phyloP scores from a whole-genome alignment of 2,329 filamentous ascomycete genomes.

The Pestalotiopsis sp. region DNA sequence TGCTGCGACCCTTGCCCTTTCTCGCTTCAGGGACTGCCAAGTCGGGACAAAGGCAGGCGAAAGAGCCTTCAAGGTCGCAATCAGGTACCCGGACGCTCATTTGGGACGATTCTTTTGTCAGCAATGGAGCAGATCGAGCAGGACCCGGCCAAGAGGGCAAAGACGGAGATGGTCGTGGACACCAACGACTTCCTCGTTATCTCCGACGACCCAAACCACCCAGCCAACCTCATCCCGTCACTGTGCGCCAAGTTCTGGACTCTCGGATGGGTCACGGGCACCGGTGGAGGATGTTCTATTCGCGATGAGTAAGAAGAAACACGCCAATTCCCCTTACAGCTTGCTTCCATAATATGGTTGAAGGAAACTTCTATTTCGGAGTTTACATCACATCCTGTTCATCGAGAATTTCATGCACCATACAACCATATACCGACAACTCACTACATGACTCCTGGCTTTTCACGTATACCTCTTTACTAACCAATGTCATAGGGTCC shows the following conservation, averaged over 20 bases:
- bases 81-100: neutral
- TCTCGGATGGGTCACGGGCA: slow-evolving; percentile 91
- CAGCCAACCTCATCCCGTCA: slow-evolving; percentile 91
- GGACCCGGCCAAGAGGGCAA: neutral
- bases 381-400: neutral
- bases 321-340: neutral
- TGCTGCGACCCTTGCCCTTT: neutral
- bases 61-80: neutral
- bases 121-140: neutral
- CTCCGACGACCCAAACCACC: slow-evolving; percentile 77
- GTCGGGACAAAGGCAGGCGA: neutral
- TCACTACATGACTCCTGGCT: no score
- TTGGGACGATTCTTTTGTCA: neutral
- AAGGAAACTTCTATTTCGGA: neutral
- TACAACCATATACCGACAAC: neutral
- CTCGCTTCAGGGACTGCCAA: slow-evolving; percentile 6
- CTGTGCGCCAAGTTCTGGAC: slow-evolving; percentile 96
- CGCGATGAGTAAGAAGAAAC: slow-evolving; percentile 56
- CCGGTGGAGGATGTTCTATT: slow-evolving; percentile 81
- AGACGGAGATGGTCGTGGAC: slow-evolving; percentile 11
- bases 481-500: slow-evolving; percentile 43
- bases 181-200: slow-evolving; percentile 60
- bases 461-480: neutral
- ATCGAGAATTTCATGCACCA: neutral
- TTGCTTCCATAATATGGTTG: neutral